Evolutionary conservation across 306 rosid species (phyloP).

Genomic region (Prunus armeniaca): DNA sequence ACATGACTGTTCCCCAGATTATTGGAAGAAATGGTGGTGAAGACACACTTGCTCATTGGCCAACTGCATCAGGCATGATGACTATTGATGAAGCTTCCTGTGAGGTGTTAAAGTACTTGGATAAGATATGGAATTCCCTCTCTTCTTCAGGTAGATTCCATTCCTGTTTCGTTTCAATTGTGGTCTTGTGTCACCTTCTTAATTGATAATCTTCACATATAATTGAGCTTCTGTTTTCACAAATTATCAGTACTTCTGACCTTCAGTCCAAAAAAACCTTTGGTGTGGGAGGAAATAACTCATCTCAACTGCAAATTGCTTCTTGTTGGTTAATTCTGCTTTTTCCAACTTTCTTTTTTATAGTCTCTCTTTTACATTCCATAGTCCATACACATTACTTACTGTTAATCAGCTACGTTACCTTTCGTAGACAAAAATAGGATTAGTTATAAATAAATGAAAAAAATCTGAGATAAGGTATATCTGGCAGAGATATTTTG

Average conservation of each 20-base stretch:
- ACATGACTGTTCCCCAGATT: slow-evolving; percentile 43
- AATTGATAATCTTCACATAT: neutral
- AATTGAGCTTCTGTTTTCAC: neutral
- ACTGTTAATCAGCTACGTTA: neutral
- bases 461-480: neutral
- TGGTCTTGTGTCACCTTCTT: neutral
- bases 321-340: slow-evolving; percentile 1
- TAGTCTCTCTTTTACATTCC: neutral
- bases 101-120: slow-evolving; percentile 80
- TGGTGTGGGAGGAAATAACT: neutral
- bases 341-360: neutral
- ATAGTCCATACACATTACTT: neutral
- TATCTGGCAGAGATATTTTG: neutral
- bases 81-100: slow-evolving; percentile 84
- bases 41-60: slow-evolving; percentile 98
- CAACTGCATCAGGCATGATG: slow-evolving; percentile 69
- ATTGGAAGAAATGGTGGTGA: slow-evolving; percentile 91
- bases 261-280: neutral
- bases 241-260: neutral
- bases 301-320: neutral
- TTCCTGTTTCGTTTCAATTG: neutral
- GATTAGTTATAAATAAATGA: no score
- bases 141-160: slow-evolving; percentile 69
- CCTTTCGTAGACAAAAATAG: neutral
- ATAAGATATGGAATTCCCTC: slow-evolving; percentile 77